These are phyloP conservation scores for Amanita subjunquillea DNA, from an alignment of 768 basidiomycete species.

Conservation along the genomic window DNA sequence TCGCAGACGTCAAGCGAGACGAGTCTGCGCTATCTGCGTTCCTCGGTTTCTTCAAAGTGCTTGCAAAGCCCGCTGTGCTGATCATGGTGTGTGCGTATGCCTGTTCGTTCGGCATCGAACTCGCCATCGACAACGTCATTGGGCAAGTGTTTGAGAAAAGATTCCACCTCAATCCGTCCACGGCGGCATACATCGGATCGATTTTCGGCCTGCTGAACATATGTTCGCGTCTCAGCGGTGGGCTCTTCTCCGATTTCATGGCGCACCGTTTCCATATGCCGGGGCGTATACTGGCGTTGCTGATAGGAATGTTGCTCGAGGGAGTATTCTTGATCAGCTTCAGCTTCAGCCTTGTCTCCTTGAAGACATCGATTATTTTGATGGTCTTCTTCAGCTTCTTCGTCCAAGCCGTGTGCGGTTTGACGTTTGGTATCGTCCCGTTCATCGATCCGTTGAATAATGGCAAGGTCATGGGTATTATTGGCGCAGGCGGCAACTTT, in stretches of 20 bases:
- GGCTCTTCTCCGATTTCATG: slow-evolving; percentile 4
- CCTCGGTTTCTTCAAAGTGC: slow-evolving; percentile 19
- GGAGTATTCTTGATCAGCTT: neutral
- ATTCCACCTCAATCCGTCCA: slow-evolving; percentile 31
- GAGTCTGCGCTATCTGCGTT: slow-evolving; percentile 13
- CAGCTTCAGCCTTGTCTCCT: neutral
- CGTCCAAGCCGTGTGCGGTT: neutral
- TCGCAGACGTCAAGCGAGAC: slow-evolving; percentile 3
- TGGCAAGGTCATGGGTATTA: slow-evolving; percentile 2
- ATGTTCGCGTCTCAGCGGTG: slow-evolving; percentile 1
- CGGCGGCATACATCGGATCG: slow-evolving; percentile 40
- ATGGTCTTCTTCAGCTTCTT: slow-evolving; percentile 5
- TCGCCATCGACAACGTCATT: slow-evolving; percentile 44
- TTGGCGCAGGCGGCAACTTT: neutral
- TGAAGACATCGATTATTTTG: neutral
- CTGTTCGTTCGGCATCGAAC: slow-evolving; percentile 48
- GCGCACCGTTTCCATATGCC: slow-evolving; percentile 1
- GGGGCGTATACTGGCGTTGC: slow-evolving; percentile 1
- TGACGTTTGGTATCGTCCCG: slow-evolving; percentile 1
- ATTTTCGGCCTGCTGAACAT: slow-evolving; percentile 11
- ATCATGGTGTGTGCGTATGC: slow-evolving; percentile 42
- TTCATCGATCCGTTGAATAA: slow-evolving; percentile 3
- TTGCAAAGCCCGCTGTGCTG: slow-evolving; percentile 39
- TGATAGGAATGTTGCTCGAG: neutral
- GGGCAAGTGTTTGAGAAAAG: slow-evolving; percentile 30